phyloP scores from a whole-genome alignment of 257 asterid species.

The Forsythia viridissima region DNA sequence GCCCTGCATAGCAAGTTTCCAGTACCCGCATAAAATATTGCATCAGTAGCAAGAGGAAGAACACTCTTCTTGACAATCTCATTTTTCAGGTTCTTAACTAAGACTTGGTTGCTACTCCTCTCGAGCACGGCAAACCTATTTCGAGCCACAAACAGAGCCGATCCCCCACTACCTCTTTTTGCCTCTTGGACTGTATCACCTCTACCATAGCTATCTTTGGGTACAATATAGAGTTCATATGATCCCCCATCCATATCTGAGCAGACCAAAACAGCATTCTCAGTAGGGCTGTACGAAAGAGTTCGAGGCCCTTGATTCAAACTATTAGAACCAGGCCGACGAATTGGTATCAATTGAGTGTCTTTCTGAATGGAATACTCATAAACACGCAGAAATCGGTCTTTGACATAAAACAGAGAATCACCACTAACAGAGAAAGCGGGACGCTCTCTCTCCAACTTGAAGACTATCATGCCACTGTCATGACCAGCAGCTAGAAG shows the following conservation, averaged over 20 bases:
- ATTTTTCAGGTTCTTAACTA: constrained; percentile 78
- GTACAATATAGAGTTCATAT: constrained; percentile 80
- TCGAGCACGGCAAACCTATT: constrained; percentile 97
- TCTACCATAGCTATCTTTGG: constrained; percentile 82
- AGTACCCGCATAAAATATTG: constrained; percentile 94
- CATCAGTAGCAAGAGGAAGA: constrained; percentile 83
- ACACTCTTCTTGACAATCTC: constrained; percentile 71
- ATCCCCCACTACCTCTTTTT: constrained; percentile 82
- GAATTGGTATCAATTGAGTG: constrained; percentile 83
- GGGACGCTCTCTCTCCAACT: constrained; percentile 96
- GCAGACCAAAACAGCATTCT: constrained; percentile 87
- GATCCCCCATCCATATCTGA: constrained; percentile 93
- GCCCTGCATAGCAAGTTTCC: constrained; percentile 94
- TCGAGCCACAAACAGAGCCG: constrained; percentile 92
- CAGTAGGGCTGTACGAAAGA: constrained; percentile 94
- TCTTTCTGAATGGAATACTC: constrained; percentile 92
- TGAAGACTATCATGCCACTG: constrained; percentile 97
- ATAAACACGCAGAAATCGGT: constrained; percentile 76
- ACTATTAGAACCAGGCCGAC: constrained; percentile 84
- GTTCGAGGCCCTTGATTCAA: constrained; percentile 87
- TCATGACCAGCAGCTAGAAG: constrained; percentile 99
- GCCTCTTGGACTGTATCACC: constrained; percentile 91
- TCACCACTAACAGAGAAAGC: constrained; percentile 90
- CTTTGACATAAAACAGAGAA: constrained; percentile 80
- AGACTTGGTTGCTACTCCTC: constrained; percentile 75